A percentile compares a stretch with the other conserved stretches of the same genome.
phyloP scores from a whole-genome alignment of 495 filamentous ascomycete species.

The Margaritispora aquatica region DNA sequence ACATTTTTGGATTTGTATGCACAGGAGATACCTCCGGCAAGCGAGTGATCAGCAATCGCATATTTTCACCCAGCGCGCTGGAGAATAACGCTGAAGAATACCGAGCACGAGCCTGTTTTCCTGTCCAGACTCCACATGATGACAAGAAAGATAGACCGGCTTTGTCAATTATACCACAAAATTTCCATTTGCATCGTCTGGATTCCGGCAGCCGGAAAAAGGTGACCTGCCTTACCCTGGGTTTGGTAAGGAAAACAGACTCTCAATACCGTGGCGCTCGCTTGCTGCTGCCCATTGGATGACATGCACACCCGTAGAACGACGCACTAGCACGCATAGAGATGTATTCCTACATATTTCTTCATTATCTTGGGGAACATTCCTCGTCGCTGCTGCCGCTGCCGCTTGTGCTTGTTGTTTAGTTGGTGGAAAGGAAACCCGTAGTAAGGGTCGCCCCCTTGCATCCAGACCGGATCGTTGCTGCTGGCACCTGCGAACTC shows the following conservation, averaged over 20 bases:
- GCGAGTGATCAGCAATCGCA: background rate
- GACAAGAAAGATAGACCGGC: background rate
- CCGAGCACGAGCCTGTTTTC: too few species aligned
- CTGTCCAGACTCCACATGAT: too few species aligned
- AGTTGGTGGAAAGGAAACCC: too few species aligned
- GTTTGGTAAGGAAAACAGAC: too few species aligned
- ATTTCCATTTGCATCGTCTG: background rate
- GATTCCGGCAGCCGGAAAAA: background rate
- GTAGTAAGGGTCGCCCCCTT: background rate
- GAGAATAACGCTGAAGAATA: background rate
- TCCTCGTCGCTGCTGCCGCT: conserved; percentile 17
- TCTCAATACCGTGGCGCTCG: background rate
- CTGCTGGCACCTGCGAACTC: background rate
- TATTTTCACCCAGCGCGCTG: background rate
- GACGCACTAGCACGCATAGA: too few species aligned
- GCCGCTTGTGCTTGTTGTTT: too few species aligned
- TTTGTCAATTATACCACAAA: background rate
- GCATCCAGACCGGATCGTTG: conserved; percentile 5
- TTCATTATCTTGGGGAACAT: too few species aligned
- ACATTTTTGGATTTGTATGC: too few species aligned
- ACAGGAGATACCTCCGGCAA: background rate
- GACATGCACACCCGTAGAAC: too few species aligned
- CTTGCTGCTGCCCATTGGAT: too few species aligned
- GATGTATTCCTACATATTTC: too few species aligned
- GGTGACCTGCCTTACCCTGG: too few species aligned